phyloP scores from a whole-genome alignment of 495 filamentous ascomycete species.

The Penicillium ochrochloron region DNA sequence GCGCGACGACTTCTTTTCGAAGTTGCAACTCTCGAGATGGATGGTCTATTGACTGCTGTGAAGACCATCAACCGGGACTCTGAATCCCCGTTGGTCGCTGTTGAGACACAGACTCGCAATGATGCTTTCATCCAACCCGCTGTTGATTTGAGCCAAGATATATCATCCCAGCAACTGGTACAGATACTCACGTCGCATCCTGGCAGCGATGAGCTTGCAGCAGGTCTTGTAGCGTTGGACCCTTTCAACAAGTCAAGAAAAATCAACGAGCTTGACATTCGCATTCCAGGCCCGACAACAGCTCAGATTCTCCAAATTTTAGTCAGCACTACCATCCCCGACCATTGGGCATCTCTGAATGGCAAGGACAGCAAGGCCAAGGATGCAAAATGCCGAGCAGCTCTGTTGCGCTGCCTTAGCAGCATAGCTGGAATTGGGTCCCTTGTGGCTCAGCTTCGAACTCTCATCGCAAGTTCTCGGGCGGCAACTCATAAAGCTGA shows the following conservation, averaged over 20 bases:
- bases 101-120: constrained; percentile 20
- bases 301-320: constrained; percentile 73
- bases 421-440: constrained; percentile 76
- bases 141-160: constrained; percentile 25
- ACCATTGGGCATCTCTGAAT: constrained; percentile 72
- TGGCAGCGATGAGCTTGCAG: constrained; percentile 58
- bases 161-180: constrained; percentile 63
- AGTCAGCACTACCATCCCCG: constrained; percentile 70
- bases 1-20: constrained; percentile 8
- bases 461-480: constrained; percentile 45
- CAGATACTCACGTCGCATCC: constrained; percentile 68
- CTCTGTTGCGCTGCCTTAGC: constrained; percentile 68
- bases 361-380: constrained; percentile 44
- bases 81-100: constrained; percentile 26
- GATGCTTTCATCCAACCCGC: constrained; percentile 18
- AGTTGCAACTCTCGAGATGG: constrained; percentile 36
- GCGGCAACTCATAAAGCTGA: constrained; percentile 34
- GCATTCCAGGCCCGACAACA: constrained; percentile 62
- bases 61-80: constrained; percentile 41
- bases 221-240: constrained; percentile 58
- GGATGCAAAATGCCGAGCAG: constrained; percentile 38
- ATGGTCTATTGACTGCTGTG: constrained; percentile 47
- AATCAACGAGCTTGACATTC: constrained; percentile 58
- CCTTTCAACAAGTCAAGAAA: constrained; percentile 36
- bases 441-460: constrained; percentile 64